Percentiles rank a stretch among this genome's conserved stretches.
Evolutionary conservation across 2,329 filamentous ascomycete species (phyloP).

Genomic region (Orbilia brochopaga): DNA sequence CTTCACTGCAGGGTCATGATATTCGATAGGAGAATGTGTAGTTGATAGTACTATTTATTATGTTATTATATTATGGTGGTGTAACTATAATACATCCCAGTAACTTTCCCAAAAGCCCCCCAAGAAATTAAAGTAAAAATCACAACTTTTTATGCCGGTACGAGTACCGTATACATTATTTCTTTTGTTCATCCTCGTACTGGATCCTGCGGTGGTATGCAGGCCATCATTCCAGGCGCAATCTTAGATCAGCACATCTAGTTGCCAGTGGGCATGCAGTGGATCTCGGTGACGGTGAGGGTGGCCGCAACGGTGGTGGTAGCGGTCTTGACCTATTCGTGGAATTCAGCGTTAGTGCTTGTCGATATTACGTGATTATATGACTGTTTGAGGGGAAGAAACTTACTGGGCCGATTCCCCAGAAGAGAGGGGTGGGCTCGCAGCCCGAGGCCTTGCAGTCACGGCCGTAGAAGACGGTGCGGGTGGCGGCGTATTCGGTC

Average conservation of each 20-base stretch:
- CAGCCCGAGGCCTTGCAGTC: no score
- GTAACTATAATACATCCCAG: no score
- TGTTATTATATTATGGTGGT: no score
- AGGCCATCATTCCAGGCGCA: conserved; percentile 1
- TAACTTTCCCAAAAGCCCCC: no score
- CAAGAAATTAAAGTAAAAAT: background rate
- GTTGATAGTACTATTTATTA: no score
- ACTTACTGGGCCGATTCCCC: conserved; percentile 27
- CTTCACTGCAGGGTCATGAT: no score
- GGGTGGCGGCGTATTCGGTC: no score
- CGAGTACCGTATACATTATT: conserved; percentile 32
- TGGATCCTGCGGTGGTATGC: background rate
- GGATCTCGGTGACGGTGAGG: background rate
- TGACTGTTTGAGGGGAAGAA: conserved; percentile 1
- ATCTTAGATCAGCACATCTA: conserved; percentile 15
- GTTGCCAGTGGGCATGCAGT: conserved; percentile 3
- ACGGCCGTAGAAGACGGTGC: no score
- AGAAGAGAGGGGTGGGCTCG: no score
- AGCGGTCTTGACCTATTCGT: no score
- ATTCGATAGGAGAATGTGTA: no score
- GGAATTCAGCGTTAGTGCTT: no score
- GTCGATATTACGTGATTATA: background rate
- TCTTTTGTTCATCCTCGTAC: background rate
- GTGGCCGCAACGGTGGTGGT: background rate
- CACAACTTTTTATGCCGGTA: conserved; percentile 20